Conservation (phyloP, 176 grass and related monocot genomes). For the Aegilops longissima region DNA sequence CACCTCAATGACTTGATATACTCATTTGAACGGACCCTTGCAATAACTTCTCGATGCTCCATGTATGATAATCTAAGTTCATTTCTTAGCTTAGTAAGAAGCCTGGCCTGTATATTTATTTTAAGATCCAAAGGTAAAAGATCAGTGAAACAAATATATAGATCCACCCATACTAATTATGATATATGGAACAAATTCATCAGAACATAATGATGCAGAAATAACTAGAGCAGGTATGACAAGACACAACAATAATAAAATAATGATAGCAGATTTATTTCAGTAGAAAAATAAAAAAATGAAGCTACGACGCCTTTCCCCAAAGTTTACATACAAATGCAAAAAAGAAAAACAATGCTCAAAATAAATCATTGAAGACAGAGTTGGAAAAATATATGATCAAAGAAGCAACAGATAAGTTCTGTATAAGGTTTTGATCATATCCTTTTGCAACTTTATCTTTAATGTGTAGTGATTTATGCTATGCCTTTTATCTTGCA, state of each 20-base stretch:
- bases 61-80: constrained; percentile 62
- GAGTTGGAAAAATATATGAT: neutral
- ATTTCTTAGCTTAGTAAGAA: constrained; percentile 63
- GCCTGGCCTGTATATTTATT: constrained; percentile 33
- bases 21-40: constrained; percentile 49
- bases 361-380: neutral
- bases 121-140: constrained; percentile 13
- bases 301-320: neutral
- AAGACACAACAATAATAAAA: constrained; percentile 13
- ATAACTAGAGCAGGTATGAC: neutral
- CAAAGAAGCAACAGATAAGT: neutral
- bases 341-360: neutral
- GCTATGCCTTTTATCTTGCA: neutral
- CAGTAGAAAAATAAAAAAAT: neutral
- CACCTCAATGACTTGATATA: constrained; percentile 65
- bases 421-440: neutral
- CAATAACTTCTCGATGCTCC: constrained; percentile 71
- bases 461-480: neutral
- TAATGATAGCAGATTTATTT: neutral
- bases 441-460: neutral
- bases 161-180: neutral
- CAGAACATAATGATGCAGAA: neutral
- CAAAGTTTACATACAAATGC: neutral
- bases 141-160: constrained; percentile 6
- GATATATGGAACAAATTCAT: neutral